Evolutionary conservation across 2,329 filamentous ascomycete species (phyloP), one percentile per base, ranked within the genome.

Genomic region (Lasiodiplodia gonubiensis): DNA sequence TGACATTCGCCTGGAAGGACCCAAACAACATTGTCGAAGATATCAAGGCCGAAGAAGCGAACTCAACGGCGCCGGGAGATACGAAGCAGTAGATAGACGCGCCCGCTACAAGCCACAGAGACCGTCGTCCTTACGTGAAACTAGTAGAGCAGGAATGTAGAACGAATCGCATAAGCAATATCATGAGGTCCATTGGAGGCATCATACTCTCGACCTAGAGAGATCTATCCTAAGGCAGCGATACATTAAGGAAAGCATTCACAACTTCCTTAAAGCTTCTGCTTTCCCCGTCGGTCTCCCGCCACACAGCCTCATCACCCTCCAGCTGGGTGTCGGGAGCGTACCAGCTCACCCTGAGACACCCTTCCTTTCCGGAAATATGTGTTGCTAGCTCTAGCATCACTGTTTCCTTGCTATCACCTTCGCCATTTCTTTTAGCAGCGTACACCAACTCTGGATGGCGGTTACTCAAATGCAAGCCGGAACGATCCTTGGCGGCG

Each of bases 1-100:
- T 89, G 21, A 83, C 86, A 4, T 71, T 85, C 23, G 88, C 88
- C 3, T 89, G 85, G 84, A 88, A 87, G 71, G 87, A 89, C 67
- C 82, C 85, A 1, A 84, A 86, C 68, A 90, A 90, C 68, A 88
- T 88, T 55, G 82, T 84, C 0, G 85, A 88, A 61, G 83, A 88
- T 72, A 76, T 89, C 49, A 82, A 66, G 18, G 53, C 64, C n/a
- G 64, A 55, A 51, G 64, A 66, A 3, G 64, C 64, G 10, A 53
- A 3, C 6, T 46, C 59, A 12, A 8, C 37, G 1, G 30, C 49
- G n/a, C 18, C 10, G 4, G n/a, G 27, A 18, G 54, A 23, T 23
- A 30, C 35, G 37, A 42, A 60, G 54, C 35, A 59, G 37, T 30
- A 27, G 23, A 46, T 16, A 42, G 10, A 25, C 21, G n/a, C n/a